These are phyloP conservation scores for Yarrowia sp. DNA, from an alignment of 805 yeast species.

Conservation along the genomic window DNA sequence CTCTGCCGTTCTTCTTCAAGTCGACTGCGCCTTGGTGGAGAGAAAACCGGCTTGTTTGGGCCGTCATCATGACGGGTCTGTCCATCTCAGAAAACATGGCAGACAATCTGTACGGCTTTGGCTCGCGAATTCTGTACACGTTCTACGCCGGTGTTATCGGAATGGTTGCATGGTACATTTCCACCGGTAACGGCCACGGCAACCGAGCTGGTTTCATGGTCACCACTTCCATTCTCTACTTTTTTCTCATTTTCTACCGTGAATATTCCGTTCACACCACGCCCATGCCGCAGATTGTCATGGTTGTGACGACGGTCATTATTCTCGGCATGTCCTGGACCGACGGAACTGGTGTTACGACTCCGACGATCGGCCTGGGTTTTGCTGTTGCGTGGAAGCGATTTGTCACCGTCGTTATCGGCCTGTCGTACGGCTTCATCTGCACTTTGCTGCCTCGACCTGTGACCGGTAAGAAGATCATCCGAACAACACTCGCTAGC, in stretches of 20 bases:
- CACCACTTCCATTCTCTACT: slow-evolving; percentile 28
- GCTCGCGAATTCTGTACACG: slow-evolving; percentile 35
- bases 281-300: slow-evolving; percentile 37
- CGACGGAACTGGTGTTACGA: neutral
- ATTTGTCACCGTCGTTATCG: slow-evolving; percentile 38
- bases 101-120: slow-evolving; percentile 38
- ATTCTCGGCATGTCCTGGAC: slow-evolving; percentile 40
- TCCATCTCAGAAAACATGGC: slow-evolving; percentile 38
- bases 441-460: slow-evolving; percentile 40
- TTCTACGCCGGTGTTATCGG: slow-evolving; percentile 38
- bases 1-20: slow-evolving; percentile 35
- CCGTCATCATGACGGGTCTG: slow-evolving; percentile 36
- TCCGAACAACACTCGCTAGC: slow-evolving; percentile 36
- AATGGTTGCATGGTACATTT: slow-evolving; percentile 41
- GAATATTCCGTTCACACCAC: slow-evolving; percentile 36
- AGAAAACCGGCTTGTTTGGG: slow-evolving; percentile 37
- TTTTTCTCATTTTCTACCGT: slow-evolving; percentile 33
- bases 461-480: slow-evolving; percentile 37
- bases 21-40: slow-evolving; percentile 35
- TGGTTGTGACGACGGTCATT: slow-evolving; percentile 35
- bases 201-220: slow-evolving; percentile 39
- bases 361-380: slow-evolving; percentile 31
- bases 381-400: slow-evolving; percentile 40
- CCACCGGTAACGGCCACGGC: slow-evolving; percentile 39
- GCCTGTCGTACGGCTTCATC: slow-evolving; percentile 37